Base-by-base conservation (phyloP, 1,284 basidiomycete species). In the Leccinum subspadiceum region DNA sequence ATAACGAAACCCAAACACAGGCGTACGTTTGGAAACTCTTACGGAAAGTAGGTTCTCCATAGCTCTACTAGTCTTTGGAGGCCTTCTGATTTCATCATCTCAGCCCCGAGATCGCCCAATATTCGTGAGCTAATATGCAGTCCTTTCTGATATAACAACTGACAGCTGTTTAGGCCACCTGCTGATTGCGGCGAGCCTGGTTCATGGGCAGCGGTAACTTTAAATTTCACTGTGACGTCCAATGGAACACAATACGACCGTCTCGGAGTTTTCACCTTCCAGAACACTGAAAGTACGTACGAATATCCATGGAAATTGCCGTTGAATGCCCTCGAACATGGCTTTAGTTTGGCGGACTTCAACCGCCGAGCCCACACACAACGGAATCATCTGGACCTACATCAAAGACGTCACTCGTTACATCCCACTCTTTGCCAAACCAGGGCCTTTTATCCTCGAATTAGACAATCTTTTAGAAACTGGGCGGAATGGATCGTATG, bases 231-330 rank as follows among this genome's bases (percentile, higher is more conserved):
- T 2, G 87, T 86, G n/a, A 88, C 87, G 6, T 87, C 84, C 44
- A 89, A 89, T 59, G 89, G 89, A 49, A 90, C 87, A 8, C 90
- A 92, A 69, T 92, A 84, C 60, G 90, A 91, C 67, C 81, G 90
- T 31, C 76, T 91, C 9, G 88, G 83, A 2, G 81, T 85, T 15
- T 88, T 92, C 65, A 89, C 86, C 2, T 87, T 90, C 68, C 84
- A 89, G 31, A 85, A 89, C 65, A 85, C 87, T 6, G 89, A 91
- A 71, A 89, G 89, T 87, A 65, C 63, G 83, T 73, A 17, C 6
- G n/a, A 20, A 2, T 1, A 4, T 54, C 13, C 48, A 22, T 39
- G 26, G 22, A 13, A 31, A 5, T 29, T 15, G 20, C 37, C 0
- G 15, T 53, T 15, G 5, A n/a, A 20, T 54, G 10, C 52, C 22